Percentiles rank a stretch among this genome's conserved stretches.
Evolutionary conservation across 148 eudicot genomes (phyloP).

Genomic region (Vaccinium macrocarpon): DNA sequence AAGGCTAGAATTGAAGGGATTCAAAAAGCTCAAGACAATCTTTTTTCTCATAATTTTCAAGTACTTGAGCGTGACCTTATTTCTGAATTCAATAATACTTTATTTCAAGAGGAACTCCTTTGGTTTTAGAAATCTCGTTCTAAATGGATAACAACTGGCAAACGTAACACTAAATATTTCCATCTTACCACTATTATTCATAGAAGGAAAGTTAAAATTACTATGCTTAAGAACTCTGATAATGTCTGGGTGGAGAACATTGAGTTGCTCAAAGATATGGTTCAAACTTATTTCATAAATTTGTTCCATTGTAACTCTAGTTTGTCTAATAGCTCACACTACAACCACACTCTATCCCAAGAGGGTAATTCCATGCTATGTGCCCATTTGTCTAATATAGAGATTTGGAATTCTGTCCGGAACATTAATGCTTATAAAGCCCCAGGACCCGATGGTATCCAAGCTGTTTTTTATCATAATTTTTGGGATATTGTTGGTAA

Average conservation of each 20-base stretch:
- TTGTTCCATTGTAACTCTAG: background rate
- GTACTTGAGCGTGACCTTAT: background rate
- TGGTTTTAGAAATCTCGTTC: background rate
- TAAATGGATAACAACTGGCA: no score
- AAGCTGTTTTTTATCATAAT: background rate
- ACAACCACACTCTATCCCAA: no score
- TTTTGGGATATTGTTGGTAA: background rate
- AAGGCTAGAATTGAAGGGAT: background rate
- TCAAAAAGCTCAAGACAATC: background rate
- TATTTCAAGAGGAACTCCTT: background rate
- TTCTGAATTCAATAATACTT: no score
- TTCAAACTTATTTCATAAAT: background rate
- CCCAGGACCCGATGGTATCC: background rate
- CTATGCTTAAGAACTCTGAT: background rate
- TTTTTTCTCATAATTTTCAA: background rate
- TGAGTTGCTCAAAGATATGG: background rate
- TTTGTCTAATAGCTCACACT: rapidly evolving
- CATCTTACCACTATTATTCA: background rate
- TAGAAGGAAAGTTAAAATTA: background rate
- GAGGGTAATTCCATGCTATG: background rate
- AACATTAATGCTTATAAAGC: background rate
- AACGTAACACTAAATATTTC: background rate
- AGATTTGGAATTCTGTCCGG: background rate
- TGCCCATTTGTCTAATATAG: background rate
- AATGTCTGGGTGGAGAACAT: background rate